Evolutionary conservation across 2,329 filamentous ascomycete genomes (phyloP), one percentile per base, ranked within the genome.

Genomic region (Capronia coronata): DNA sequence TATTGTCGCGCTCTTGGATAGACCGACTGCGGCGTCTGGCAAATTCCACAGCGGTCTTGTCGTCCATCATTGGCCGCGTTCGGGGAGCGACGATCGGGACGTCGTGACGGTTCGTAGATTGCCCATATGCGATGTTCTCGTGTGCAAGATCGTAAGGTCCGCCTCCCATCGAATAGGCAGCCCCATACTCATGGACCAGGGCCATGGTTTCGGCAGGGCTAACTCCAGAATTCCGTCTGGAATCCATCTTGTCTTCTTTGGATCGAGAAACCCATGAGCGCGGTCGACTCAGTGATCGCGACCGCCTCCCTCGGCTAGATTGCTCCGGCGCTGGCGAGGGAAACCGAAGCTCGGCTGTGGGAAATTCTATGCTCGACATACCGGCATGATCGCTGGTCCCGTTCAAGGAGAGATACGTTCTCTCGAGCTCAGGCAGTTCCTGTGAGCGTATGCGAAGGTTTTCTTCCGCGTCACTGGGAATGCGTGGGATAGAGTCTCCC

Each of bases 391-490:
- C 47, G 10, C 29, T 42, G 23, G 45, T 43, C 22, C 37, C 23
- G 27, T 54, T 21, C 14, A 49, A 38, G 10, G 46, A 44, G 14
- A 50, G 25, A 46, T 56, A 58, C 1, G 58, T 59, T 46, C 46
- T 45, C 21, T 59, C 51, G 21, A 61, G 48, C 40, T 61, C 59
- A 3, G 58, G 56, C n/a, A 61, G 43, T 37, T 46, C 43, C 37
- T 58, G 43, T 16, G 56, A 48, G 16, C 59, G 49, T 14, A 55
- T 39, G n/a, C 49, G 55, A 30, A 61, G 57, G 27, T 55, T 59
- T 11, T 58, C 54, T 22, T 42, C 46, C 30, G 45, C 52, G 7
- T 51, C 51, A 14, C 13, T 35, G n/a, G 54, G 46, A 16, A 61
- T 41, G 4, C 49, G 42, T 3, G 59, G 59, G 19, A 60, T 45